Percentiles rank a stretch among this genome's conserved stretches.
These are phyloP conservation scores for Inga leiocalycina DNA, from an alignment of 306 rosid species.

Conservation along the genomic window DNA sequence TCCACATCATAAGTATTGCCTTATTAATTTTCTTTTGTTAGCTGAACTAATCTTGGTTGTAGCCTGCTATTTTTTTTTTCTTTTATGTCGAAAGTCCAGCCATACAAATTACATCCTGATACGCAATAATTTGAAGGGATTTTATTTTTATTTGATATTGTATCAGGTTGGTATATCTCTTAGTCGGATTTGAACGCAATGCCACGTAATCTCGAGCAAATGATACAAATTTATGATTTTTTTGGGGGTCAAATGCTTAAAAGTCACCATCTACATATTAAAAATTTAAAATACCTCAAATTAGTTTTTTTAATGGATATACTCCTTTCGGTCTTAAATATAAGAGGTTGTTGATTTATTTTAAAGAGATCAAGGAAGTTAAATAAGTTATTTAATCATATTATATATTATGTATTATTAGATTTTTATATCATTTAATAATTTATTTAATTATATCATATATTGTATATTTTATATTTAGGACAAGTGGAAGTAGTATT, in stretches of 20 bases:
- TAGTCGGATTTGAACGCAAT: background rate
- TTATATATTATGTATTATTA: too few relatives aligned
- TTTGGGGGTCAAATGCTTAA: background rate
- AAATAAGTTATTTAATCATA: too few relatives aligned
- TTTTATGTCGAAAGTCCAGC: background rate
- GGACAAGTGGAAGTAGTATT: too few relatives aligned
- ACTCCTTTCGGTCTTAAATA: too few relatives aligned
- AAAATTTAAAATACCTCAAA: background rate
- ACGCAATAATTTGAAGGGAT: background rate
- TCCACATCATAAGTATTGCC: background rate
- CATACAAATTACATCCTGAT: background rate
- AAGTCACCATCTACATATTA: background rate
- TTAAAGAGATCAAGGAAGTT: too few relatives aligned
- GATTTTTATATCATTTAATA: too few relatives aligned
- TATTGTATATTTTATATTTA: too few relatives aligned
- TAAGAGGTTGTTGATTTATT: too few relatives aligned
- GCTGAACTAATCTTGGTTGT: background rate
- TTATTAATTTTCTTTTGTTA: background rate
- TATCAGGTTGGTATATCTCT: background rate
- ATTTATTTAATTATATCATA: too few relatives aligned
- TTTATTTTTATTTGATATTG: background rate
- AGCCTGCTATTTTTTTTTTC: background rate
- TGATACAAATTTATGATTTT: background rate
- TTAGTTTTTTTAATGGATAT: too few relatives aligned
- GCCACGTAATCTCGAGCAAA: background rate